Base-by-base conservation (phyloP, 257 asterid genomes). In the Ophiorrhiza pumila region DNA sequence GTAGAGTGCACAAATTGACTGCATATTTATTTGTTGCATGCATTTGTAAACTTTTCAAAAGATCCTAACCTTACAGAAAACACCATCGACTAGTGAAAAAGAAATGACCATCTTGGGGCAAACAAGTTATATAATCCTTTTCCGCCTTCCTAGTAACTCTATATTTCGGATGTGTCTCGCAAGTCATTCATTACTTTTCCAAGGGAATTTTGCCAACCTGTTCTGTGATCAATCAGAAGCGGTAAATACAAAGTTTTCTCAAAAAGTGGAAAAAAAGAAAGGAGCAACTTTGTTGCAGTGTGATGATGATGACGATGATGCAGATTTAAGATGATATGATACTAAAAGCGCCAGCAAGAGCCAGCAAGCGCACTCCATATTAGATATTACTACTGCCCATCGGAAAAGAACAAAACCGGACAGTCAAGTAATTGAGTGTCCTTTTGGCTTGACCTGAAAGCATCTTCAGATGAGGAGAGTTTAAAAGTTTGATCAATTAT, bases 401-500 rank as follows among this genome's bases (percentile, higher is more conserved):
- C 32, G 53, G 69, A 69, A 69, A 57, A 71, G n/a, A 65, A 71
- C 80, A 74, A 79, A 74, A 63, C 13, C 5, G 67, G 63, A 74
- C 77, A 64, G 71, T 58, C 73, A 59, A 64, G 71, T 22, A 64
- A 56, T 9, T 8, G 55, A 42, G 45, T 72, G 72, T 62, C 60
- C 65, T 53, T 73, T 57, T 76, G 73, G 71, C 84, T 72, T 72
- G 70, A 67, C 81, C 68, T 18, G 31, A 59, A 47, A 72, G 68
- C 73, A 80, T 76, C 81, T 80, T 76, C 35, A 34, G 64, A 68
- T n/a, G 55, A 47, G 9, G 42, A 65, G 58, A 57, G 52, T 68
- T 57, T 57, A 41, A 14, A 59, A 12, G 65, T 37, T 25, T 27
- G 62, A 56, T 58, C 64, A 15, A 60, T 15, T 31, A 65, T 65